Evolutionary conservation across 768 basidiomycete species (phyloP).

Genomic region (Exsudoporus frostii): DNA sequence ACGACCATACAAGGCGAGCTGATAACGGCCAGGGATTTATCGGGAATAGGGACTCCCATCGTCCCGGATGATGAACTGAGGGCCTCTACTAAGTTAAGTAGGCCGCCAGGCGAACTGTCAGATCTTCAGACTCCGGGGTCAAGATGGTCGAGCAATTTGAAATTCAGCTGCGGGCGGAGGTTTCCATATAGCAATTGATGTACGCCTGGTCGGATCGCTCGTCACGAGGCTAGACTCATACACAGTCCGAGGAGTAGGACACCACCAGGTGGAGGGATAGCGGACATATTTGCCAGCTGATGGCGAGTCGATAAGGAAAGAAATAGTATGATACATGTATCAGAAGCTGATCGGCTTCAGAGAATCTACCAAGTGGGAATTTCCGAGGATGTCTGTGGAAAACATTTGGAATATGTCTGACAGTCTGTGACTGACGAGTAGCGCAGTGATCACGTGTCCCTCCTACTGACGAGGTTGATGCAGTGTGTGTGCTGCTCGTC

Average conservation of each 20-base stretch:
- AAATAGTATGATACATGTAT: not conserved
- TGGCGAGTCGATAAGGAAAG: not conserved
- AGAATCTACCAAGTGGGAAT: not conserved
- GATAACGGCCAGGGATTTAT: not conserved
- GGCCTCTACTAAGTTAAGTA: no score
- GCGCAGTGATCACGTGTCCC: not conserved
- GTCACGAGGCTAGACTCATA: not conserved
- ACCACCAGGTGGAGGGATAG: not conserved
- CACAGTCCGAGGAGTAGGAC: not conserved
- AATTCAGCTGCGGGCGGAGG: not conserved
- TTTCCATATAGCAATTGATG: not conserved
- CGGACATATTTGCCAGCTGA: not conserved
- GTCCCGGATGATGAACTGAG: no score
- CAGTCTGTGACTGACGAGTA: not conserved
- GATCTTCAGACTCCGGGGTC: no score
- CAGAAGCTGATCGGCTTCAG: not conserved
- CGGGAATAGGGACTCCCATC: no score
- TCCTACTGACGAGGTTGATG: no score
- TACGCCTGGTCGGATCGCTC: conserved; percentile 1
- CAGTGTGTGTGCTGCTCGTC: no score
- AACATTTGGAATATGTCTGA: no score
- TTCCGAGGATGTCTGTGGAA: not conserved
- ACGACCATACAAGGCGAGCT: no score
- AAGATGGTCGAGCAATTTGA: conserved; percentile 6
- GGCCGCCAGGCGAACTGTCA: no score